phyloP scores from a whole-genome alignment of 176 grass and related monocot genomes.

The Eragrostis curvula region DNA sequence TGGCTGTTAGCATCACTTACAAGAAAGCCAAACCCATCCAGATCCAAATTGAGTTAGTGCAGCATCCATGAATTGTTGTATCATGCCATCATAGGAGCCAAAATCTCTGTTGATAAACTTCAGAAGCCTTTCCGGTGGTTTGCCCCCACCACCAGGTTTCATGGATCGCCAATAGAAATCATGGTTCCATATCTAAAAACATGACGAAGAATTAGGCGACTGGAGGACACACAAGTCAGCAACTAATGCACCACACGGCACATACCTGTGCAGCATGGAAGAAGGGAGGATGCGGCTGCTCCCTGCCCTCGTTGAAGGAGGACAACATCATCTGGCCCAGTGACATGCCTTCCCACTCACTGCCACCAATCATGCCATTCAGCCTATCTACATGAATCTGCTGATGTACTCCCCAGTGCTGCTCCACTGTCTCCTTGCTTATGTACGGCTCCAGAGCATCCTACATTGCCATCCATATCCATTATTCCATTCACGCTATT shows the following conservation, averaged over 20 bases:
- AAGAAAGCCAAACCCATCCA: constrained; percentile 95
- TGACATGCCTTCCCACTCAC: constrained; percentile 71
- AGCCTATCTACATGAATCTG: constrained; percentile 64
- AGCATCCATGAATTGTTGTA: constrained; percentile 62
- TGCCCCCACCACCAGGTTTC: constrained; percentile 69
- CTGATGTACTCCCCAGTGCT: constrained; percentile 83
- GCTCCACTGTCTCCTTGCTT: constrained; percentile 71
- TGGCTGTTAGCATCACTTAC: constrained; percentile 52
- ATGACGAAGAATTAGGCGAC: constrained; percentile 21
- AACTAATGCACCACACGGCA: not conserved
- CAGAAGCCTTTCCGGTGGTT: constrained; percentile 53
- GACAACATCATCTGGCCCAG: constrained; percentile 67
- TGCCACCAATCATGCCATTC: constrained; percentile 71
- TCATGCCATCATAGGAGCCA: constrained; percentile 71
- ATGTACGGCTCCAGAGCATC: constrained; percentile 83
- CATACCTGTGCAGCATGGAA: constrained; percentile 77
- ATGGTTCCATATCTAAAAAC: constrained; percentile 86
- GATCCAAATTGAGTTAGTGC: constrained; percentile 87
- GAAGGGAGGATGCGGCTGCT: constrained; percentile 64
- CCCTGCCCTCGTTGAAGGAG: constrained; percentile 80
- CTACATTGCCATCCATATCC: constrained; percentile 27
- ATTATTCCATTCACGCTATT: not conserved
- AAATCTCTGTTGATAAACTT: constrained; percentile 85
- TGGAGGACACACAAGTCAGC: not conserved
- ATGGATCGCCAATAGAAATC: constrained; percentile 94